Percentiles rank a stretch among this genome's conserved stretches.
These are phyloP conservation scores for Trichoderma koningiopsis DNA, from an alignment of 2,329 filamentous ascomycete genomes.

Conservation along the genomic window DNA sequence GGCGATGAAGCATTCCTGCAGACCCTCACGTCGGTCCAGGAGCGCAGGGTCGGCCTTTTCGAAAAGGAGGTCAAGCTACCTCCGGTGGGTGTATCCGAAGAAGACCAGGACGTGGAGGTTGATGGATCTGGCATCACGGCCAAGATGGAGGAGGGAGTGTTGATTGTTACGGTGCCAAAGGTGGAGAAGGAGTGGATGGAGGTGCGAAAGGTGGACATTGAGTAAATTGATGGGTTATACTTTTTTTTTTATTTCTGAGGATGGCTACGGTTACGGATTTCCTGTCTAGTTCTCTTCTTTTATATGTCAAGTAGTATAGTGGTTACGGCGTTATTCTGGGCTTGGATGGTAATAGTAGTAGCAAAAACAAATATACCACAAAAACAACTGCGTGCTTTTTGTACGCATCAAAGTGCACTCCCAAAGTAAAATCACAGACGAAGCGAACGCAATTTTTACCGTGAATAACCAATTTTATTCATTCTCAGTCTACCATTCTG, in stretches of 20 bases:
- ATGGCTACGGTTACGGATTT: background rate
- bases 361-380: background rate
- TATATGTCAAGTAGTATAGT: background rate
- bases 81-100: slow-evolving; percentile 44
- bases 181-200: slow-evolving; percentile 67
- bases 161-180: slow-evolving; percentile 78
- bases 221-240: background rate
- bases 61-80: slow-evolving; percentile 68
- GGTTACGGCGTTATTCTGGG: background rate
- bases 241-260: background rate
- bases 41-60: slow-evolving; percentile 74
- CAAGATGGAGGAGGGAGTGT: slow-evolving; percentile 76
- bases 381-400: background rate
- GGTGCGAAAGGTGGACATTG: slow-evolving; percentile 60
- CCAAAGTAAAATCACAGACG: background rate
- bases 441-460: background rate
- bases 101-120: slow-evolving; percentile 52
- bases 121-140: slow-evolving; percentile 70
- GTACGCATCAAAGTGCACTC: too few species aligned
- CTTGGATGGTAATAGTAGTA: background rate
- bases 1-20: slow-evolving; percentile 70
- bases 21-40: slow-evolving; percentile 59
- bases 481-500: background rate
- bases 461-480: slow-evolving; percentile 21
- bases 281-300: background rate